Evolutionary conservation across 768 basidiomycete genomes (phyloP).

Genomic region (Hypsizygus marmoreus): DNA sequence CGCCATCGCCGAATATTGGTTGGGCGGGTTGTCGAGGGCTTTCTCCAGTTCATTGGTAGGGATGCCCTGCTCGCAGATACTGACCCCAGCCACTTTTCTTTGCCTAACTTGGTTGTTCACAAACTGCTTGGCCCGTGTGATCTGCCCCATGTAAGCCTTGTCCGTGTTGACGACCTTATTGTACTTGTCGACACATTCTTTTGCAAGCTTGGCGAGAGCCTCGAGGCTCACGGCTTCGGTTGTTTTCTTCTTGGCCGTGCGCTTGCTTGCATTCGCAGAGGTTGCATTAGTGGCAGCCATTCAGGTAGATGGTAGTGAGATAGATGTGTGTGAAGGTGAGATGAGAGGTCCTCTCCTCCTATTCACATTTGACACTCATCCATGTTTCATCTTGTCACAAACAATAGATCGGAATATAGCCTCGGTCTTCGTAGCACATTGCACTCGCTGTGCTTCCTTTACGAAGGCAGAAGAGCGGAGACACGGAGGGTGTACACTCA

Average conservation of each 20-base stretch:
- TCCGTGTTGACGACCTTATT: conserved; percentile 1
- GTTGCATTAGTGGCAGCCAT: background rate
- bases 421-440: too few species aligned
- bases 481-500: too few species aligned
- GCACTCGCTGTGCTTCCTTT: too few species aligned
- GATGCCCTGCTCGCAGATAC: background rate
- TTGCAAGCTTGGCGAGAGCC: background rate
- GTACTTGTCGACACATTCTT: background rate
- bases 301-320: background rate
- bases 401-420: too few species aligned
- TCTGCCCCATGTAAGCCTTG: background rate
- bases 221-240: background rate
- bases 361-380: too few species aligned
- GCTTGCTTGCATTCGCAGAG: background rate
- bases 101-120: background rate
- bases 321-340: too few species aligned
- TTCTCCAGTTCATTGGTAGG: conserved; percentile 6
- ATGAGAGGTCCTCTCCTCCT: too few species aligned
- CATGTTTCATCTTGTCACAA: too few species aligned
- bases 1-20: conserved; percentile 1
- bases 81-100: background rate
- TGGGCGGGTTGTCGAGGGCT: conserved; percentile 2
- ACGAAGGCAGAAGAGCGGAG: too few species aligned
- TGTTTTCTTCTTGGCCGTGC: background rate
- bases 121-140: background rate